A percentile compares a stretch with the other conserved stretches of the same genome.
Conservation (phyloP, 108 stramenopile genomes). For the Schizochytrium sp. region DNA sequence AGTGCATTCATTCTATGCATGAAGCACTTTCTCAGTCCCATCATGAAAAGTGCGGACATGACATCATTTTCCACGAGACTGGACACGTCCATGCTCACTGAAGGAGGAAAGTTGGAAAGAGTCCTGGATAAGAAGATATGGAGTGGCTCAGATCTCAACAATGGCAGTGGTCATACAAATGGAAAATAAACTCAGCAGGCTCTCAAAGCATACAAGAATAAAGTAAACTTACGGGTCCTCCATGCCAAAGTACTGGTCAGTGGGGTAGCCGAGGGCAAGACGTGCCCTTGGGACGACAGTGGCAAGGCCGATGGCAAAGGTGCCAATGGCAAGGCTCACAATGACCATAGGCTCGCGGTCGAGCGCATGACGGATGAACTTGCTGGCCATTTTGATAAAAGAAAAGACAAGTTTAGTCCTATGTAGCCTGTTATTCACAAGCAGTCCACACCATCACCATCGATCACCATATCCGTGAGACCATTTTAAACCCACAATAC, state of each 20-base stretch:
- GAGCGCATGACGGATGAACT: background rate
- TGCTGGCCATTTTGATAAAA: background rate
- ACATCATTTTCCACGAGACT: no score
- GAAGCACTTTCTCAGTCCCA: no score
- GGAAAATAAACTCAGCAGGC: background rate
- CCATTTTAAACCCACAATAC: no score
- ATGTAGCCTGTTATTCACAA: no score
- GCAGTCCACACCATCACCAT: no score
- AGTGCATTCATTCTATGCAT: no score
- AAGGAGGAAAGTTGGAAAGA: no score
- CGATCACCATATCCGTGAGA: no score
- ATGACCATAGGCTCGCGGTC: constrained; percentile 46
- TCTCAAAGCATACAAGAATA: background rate
- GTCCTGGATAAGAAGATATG: background rate
- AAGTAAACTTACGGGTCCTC: constrained; percentile 59
- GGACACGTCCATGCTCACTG: no score
- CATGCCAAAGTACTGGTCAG: constrained; percentile 57
- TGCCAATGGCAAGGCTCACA: constrained; percentile 5
- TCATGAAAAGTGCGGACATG: no score
- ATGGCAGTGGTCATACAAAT: background rate
- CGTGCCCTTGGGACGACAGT: background rate
- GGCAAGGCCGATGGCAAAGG: background rate
- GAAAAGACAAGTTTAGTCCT: no score
- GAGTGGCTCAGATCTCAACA: background rate
- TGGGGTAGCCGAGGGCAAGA: constrained; percentile 12